Percentiles rank a stretch among this genome's conserved stretches.
Evolutionary conservation across 2,329 filamentous ascomycete species (phyloP).

Genomic region (Tothia fuscella): DNA sequence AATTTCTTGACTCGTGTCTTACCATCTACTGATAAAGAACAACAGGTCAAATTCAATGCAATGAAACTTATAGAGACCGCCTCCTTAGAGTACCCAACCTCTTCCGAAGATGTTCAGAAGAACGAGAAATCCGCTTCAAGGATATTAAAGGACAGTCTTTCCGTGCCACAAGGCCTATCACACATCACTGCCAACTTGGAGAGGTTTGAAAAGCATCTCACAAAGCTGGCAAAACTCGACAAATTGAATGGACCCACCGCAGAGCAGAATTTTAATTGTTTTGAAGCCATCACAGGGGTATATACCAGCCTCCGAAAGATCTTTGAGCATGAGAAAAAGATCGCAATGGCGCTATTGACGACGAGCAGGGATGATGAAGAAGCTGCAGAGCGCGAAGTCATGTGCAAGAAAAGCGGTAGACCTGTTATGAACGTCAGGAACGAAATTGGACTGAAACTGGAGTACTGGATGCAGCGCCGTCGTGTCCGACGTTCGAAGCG

Average conservation of each 20-base stretch:
- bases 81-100: no score
- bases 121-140: constrained; percentile 50
- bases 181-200: constrained; percentile 57
- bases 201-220: constrained; percentile 58
- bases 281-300: constrained; percentile 63
- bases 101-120: no score
- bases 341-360: not conserved
- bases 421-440: constrained; percentile 59
- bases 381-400: constrained; percentile 5
- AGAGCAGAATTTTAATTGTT: constrained; percentile 48
- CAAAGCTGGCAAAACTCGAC: constrained; percentile 56
- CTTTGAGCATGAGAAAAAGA: constrained; percentile 50
- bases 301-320: constrained; percentile 58
- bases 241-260: constrained; percentile 56
- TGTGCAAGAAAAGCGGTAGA: constrained; percentile 58
- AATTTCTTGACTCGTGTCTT: no score
- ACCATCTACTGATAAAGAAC: no score
- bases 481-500: constrained; percentile 26
- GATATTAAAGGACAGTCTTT: constrained; percentile 55
- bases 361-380: not conserved
- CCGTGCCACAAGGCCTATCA: constrained; percentile 46
- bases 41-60: no score
- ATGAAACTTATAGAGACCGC: no score
- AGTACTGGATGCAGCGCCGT: constrained; percentile 63
- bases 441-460: constrained; percentile 56